phyloP scores from a whole-genome alignment of 176 grass and related monocot species.

The Cenchrus americanus region DNA sequence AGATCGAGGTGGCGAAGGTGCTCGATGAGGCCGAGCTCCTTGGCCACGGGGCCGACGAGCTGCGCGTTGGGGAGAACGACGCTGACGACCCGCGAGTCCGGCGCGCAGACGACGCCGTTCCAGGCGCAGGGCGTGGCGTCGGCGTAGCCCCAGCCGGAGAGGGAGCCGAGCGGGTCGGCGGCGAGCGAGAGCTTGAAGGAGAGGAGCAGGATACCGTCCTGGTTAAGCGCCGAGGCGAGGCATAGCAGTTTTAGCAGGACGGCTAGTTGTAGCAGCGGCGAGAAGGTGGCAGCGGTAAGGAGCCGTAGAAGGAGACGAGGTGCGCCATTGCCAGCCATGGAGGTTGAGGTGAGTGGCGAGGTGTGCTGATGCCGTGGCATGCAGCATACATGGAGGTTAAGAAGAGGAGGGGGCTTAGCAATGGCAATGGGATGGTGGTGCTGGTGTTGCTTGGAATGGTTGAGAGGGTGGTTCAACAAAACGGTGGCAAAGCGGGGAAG shows the following conservation, averaged over 20 bases:
- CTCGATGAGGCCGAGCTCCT: constrained; percentile 67
- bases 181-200: constrained; percentile 78
- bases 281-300: background rate
- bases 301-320: constrained; percentile 17
- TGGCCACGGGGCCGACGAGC: constrained; percentile 62
- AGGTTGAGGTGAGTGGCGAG: background rate
- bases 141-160: constrained; percentile 65
- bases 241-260: constrained; percentile 11
- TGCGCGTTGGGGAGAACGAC: constrained; percentile 75
- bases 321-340: constrained; percentile 34
- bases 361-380: constrained; percentile 11
- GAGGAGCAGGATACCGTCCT: constrained; percentile 67
- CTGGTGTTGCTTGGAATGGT: constrained; percentile 51
- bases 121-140: constrained; percentile 78
- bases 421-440: background rate
- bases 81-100: constrained; percentile 62
- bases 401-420: constrained; percentile 29
- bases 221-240: constrained; percentile 55
- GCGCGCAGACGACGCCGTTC: constrained; percentile 80
- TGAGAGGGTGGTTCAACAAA: constrained; percentile 49
- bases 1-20: constrained; percentile 91
- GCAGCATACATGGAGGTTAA: constrained; percentile 34
- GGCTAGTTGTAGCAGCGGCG: constrained; percentile 3
- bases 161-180: constrained; percentile 65
- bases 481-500: background rate